phyloP scores from a whole-genome alignment of 1,284 basidiomycete species.

The Cutaneotrichosporon mucoides region DNA sequence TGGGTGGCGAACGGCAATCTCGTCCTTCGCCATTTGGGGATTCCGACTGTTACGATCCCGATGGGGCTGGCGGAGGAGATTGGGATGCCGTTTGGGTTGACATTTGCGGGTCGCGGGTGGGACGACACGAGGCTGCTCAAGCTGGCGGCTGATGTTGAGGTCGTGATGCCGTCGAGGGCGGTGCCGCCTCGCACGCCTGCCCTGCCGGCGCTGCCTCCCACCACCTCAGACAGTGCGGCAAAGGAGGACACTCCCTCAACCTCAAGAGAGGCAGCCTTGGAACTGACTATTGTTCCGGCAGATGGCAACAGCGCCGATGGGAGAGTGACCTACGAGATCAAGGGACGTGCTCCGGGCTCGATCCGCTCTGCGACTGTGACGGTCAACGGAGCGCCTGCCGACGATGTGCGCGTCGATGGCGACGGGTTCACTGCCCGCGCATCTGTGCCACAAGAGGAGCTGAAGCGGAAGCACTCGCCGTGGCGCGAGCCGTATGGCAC shows the following conservation, averaged over 20 bases:
- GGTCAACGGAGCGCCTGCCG: constrained; percentile 1
- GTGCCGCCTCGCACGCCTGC: not conserved
- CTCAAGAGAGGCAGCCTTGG: not conserved
- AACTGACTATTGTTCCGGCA: not conserved
- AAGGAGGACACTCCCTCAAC: not conserved
- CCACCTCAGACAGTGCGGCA: too few species aligned
- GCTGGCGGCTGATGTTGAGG: not conserved
- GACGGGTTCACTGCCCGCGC: not conserved
- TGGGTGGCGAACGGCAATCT: constrained; percentile 15
- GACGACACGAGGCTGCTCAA: constrained; percentile 5
- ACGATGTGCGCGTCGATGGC: not conserved
- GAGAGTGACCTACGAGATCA: not conserved
- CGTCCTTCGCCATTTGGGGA: constrained; percentile 6
- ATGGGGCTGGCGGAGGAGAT: constrained; percentile 10
- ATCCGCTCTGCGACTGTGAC: not conserved
- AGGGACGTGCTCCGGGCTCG: not conserved
- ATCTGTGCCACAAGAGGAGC: not conserved
- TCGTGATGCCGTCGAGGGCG: not conserved
- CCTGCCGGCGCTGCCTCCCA: not conserved
- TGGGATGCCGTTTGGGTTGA: constrained; percentile 12
- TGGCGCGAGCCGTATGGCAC: constrained; percentile 9
- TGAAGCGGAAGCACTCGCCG: constrained; percentile 5
- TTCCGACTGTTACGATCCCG: constrained; percentile 9
- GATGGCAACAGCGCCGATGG: not conserved
- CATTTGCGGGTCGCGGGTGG: constrained; percentile 6